These are phyloP conservation scores for Hyphopichia wangnamkhiaoensis DNA, from an alignment of 1,139 yeast genomes.

Conservation along the genomic window DNA sequence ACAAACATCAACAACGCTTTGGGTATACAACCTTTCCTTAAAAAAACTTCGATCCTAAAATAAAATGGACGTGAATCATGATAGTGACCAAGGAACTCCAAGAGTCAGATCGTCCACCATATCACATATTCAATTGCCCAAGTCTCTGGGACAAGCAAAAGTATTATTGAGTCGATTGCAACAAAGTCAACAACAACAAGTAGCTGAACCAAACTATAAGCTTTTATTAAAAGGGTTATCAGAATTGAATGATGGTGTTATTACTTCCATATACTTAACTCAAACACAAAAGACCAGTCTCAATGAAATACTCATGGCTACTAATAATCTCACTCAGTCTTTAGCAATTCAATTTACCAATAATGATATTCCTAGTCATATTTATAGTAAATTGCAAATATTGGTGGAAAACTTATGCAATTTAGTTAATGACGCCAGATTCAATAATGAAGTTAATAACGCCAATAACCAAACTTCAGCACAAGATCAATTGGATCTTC, in stretches of 20 bases:
- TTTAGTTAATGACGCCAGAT: constrained; percentile 3
- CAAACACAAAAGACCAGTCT: constrained; percentile 6
- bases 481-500: not conserved
- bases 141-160: constrained; percentile 1
- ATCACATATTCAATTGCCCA: constrained; percentile 1
- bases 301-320: constrained; percentile 6
- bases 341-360: constrained; percentile 8
- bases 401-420: constrained; percentile 8
- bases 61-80: not conserved
- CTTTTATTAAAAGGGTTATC: constrained; percentile 1
- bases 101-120: not conserved
- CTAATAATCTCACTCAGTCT: constrained; percentile 6
- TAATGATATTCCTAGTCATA: constrained; percentile 5
- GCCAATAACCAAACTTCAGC: not conserved
- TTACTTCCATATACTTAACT: not conserved
- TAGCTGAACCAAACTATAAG: constrained; percentile 3
- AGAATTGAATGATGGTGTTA: constrained; percentile 4
- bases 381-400: constrained; percentile 4
- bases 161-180: constrained; percentile 1
- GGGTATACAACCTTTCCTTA: too few species aligned
- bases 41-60: too few species aligned
- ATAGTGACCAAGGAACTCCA: not conserved
- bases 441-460: not conserved
- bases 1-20: too few species aligned
- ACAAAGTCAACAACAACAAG: constrained; percentile 1